A percentile compares a stretch with the other conserved stretches of the same genome.
phyloP scores from a whole-genome alignment of 129 eudicot species.

The Scalesia atractyloides region DNA sequence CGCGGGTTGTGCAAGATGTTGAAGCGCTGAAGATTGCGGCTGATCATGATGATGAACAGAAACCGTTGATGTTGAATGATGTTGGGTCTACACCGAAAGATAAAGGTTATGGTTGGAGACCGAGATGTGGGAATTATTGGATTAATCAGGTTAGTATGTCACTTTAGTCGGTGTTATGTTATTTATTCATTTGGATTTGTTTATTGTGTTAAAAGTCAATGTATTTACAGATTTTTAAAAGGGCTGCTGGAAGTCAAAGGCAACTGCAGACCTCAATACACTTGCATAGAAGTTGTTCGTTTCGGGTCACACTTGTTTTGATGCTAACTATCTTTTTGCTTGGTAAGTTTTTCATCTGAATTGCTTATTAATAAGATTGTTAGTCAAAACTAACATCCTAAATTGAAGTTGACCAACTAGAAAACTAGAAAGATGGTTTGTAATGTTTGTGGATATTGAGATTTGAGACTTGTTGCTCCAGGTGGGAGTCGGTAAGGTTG shows the following conservation, averaged over 20 bases:
- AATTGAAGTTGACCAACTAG: background rate
- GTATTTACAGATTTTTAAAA: constrained; percentile 55
- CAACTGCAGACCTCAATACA: constrained; percentile 47
- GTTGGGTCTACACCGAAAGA: constrained; percentile 66
- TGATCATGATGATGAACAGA: constrained; percentile 43
- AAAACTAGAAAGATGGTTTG: constrained; percentile 2
- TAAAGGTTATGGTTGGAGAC: constrained; percentile 56
- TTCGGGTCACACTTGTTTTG: constrained; percentile 54
- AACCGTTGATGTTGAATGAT: constrained; percentile 29
- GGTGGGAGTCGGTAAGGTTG: background rate
- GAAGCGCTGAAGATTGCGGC: constrained; percentile 50
- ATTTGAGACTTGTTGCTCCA: constrained; percentile 9
- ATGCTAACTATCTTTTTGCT: constrained; percentile 67
- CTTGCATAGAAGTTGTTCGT: constrained; percentile 44
- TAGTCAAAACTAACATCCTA: background rate
- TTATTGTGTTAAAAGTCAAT: constrained; percentile 27
- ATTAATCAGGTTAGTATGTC: constrained; percentile 60
- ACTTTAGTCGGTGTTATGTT: background rate
- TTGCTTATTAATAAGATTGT: background rate
- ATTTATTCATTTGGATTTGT: background rate
- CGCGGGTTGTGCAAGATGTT: constrained; percentile 44
- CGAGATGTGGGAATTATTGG: constrained; percentile 46
- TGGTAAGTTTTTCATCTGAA: constrained; percentile 46
- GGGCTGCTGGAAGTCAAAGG: constrained; percentile 59
- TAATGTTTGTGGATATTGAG: constrained; percentile 8